Percentiles rank a stretch among this genome's conserved stretches.
Conservation (phyloP, 2,329 filamentous ascomycete species). For the Huntiella omanensis region DNA sequence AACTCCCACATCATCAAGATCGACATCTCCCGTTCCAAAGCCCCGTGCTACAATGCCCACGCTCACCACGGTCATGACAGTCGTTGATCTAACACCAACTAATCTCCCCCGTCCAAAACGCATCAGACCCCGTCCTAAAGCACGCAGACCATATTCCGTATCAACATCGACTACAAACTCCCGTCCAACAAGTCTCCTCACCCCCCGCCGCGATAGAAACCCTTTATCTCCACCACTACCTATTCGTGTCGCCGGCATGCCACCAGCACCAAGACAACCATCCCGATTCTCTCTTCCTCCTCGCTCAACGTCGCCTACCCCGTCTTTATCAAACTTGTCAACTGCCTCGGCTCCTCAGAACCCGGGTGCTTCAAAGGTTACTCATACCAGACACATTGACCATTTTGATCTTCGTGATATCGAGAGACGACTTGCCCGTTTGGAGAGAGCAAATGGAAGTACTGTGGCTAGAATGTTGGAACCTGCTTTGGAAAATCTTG, state of each 20-base stretch:
- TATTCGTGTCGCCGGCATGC: background rate
- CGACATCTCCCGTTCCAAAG: no score
- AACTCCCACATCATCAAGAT: background rate
- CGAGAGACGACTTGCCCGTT: conserved; percentile 25
- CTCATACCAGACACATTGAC: conserved; percentile 1
- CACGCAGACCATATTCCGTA: no score
- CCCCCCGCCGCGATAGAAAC: no score
- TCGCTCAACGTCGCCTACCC: conserved; percentile 12
- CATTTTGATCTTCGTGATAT: conserved; percentile 25
- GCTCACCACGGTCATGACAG: conserved; percentile 22
- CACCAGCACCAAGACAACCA: conserved; percentile 19
- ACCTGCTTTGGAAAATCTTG: conserved; percentile 26
- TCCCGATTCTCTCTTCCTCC: conserved; percentile 22
- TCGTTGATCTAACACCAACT: conserved; percentile 20
- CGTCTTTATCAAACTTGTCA: background rate
- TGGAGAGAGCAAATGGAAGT: conserved; percentile 27
- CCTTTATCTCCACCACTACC: no score
- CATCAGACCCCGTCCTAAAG: background rate
- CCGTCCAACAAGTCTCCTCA: no score
- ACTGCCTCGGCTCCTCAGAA: background rate
- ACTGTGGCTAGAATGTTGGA: conserved; percentile 25
- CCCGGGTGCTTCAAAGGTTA: background rate
- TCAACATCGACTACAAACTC: no score
- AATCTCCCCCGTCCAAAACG: background rate
- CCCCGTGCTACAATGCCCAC: conserved; percentile 9